Evolutionary conservation across 805 yeast species (phyloP), one percentile per base, ranked within the genome.

Genomic region (Candida ascalaphidarum): DNA sequence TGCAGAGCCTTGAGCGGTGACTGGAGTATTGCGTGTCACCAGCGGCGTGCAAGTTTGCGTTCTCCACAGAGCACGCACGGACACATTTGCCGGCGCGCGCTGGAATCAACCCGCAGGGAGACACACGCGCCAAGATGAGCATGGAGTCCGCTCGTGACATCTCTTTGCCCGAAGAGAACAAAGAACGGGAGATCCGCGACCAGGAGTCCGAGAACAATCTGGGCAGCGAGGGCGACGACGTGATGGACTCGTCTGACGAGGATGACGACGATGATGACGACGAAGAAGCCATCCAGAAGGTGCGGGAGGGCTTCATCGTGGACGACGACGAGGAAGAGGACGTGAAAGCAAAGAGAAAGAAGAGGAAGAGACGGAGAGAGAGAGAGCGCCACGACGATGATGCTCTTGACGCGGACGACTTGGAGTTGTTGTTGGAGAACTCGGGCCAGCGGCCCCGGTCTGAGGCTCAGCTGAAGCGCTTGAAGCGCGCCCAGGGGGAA

Each of bases 231-330:
- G 55, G 55, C 20, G 50, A 47, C 26, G 66, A 60, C 31, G 41
- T 61, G 12, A 68, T 69, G 35, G 92, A 49, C 23, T 57, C 82
- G 41, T 81, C 92, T 9, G 94, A 82, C 31, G 96, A 88, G 35
- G 96, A 86, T 22, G 95, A 82, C 6, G 94, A 83, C 21, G 88
- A 79, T 25, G 95, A 84, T 17, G 61, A 61, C 23, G 94, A 86
- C 46, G 96, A 81, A 46, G 96, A 88, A 40, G 96, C 88, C 46
- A 75, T 81, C 26, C 71, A 79, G 39, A 73, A 72, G 43, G 80
- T 88, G 23, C 74, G 89, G 26, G 95, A 86, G 36, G 96, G 96
- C 0, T 86, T 89, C 54, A 88, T 89, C 45, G 96, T 84, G 7
- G 96, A 86, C 44, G 95, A 84, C 43, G 95, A 81, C 33, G 94